Evolutionary conservation across 2,329 filamentous ascomycete species (phyloP).

Genomic region (Fusarium succisae): DNA sequence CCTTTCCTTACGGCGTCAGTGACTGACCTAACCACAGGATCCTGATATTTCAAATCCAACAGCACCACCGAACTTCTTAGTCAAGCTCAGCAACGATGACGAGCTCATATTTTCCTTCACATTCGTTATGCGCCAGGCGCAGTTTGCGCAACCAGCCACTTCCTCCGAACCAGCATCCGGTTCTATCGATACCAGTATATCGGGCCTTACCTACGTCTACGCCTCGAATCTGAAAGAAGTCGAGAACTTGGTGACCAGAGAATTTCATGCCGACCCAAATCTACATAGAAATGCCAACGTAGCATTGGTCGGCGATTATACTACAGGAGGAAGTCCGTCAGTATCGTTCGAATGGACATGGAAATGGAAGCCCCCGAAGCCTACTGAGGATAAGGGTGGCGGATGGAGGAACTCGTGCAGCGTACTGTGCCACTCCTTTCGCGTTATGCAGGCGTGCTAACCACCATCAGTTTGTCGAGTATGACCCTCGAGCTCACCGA

Average conservation of each 20-base stretch:
- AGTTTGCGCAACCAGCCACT: conserved; percentile 49
- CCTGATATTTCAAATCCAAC: conserved; percentile 67
- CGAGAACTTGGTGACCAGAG: conserved; percentile 91
- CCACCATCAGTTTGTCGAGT: conserved; percentile 82
- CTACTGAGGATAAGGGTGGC: conserved; percentile 80
- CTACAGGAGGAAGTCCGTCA: conserved; percentile 82
- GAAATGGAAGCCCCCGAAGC: conserved; percentile 94
- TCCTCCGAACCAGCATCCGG: conserved; percentile 60
- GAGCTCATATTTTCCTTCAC: conserved; percentile 94
- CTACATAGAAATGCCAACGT: conserved; percentile 98
- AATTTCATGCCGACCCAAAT: conserved; percentile 97
- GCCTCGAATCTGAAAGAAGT: conserved; percentile 87
- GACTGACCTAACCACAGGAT: conserved; percentile 67
- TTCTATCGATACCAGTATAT: conserved; percentile 77
- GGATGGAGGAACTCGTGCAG: conserved; percentile 98
- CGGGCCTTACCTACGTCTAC: conserved; percentile 90
- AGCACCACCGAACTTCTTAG: conserved; percentile 75
- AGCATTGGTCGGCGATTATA: conserved; percentile 90
- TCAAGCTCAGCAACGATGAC: conserved; percentile 89
- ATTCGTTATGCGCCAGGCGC: conserved; percentile 75
- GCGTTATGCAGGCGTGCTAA: conserved; percentile 36
- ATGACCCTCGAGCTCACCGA: conserved; percentile 90
- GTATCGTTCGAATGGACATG: conserved; percentile 95
- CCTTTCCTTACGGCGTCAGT: conserved; percentile 23
- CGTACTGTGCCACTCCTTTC: conserved; percentile 57